phyloP scores from a whole-genome alignment of 2,329 filamentous ascomycete species.

The Aspergillus niger region DNA sequence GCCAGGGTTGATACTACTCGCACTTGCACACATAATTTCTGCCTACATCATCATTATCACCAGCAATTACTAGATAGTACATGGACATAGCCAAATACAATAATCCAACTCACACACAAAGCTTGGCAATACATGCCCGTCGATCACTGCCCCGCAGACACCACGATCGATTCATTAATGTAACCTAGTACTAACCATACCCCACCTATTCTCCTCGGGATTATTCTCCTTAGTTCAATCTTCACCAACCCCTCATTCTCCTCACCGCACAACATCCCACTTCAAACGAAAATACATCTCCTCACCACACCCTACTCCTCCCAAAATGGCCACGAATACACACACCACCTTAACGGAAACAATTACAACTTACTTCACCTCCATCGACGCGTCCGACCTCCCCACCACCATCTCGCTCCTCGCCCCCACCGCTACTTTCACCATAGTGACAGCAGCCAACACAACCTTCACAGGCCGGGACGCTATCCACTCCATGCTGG shows the following conservation, averaged over 20 bases:
- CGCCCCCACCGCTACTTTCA: conserved; percentile 10
- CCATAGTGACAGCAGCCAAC: conserved; percentile 1
- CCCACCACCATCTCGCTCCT: background rate
- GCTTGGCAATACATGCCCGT: background rate
- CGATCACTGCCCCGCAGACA: too few relatives aligned
- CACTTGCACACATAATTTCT: too few relatives aligned
- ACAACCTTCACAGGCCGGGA: conserved; percentile 1
- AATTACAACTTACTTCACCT: conserved; percentile 2
- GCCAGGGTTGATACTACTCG: too few relatives aligned
- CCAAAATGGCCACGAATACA: background rate
- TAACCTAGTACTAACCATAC: too few relatives aligned
- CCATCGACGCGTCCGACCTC: conserved; percentile 2
- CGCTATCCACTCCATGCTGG: conserved; percentile 4
- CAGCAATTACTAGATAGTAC: background rate
- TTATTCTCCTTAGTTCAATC: background rate
- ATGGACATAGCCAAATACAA: background rate
- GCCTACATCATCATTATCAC: too few relatives aligned
- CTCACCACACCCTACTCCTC: background rate
- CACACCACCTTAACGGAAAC: background rate
- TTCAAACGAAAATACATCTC: background rate
- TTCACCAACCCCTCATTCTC: background rate
- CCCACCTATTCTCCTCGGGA: too few relatives aligned
- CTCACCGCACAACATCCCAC: background rate
- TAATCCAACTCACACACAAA: background rate
- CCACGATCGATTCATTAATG: too few relatives aligned